Evolutionary conservation across 2,329 filamentous ascomycete genomes (phyloP), one percentile per base, ranked within the genome.

Genomic region (Phaeosphaeriaceae sp.): DNA sequence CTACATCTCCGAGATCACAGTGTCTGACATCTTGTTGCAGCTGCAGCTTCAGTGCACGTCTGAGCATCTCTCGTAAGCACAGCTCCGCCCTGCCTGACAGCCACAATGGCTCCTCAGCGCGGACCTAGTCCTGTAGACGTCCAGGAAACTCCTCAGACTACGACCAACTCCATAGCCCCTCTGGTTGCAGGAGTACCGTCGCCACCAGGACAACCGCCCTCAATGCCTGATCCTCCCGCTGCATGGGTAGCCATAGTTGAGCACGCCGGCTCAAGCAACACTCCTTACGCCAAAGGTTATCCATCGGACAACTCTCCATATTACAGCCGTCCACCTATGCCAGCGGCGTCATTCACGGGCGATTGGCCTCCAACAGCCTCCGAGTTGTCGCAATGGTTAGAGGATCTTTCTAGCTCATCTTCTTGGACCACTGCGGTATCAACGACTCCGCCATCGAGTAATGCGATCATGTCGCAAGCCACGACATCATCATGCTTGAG

Each of bases 41-140:
- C 48, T 49, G 15, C 60, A 43, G 35, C 52, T 49, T 30, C 47
- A 30, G 17, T 19, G 19, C 11, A 19, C 13, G 47, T 30, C 35
- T 40, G 15, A 44, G 44, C 44, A 52, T 59, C 60, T 64, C 56
- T 60, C 61, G 63, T 70, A 65, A 70, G 67, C 67, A 23, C 44
- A 54, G 50, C 54, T 55, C 49, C 55, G 50, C 49, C 55, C 55
- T 30, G 9, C 52, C 58, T 43, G 56, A 51, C 35, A 62, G 57
- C 55, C 59, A 43, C 60, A 57, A 70, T 70, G 67, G 59, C 66
- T 59, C 58, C 58, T 54, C 60, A 54, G 28, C 56, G 46, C 40
- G 55, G 49, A 47, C 35, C 15, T 40, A 17, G 35, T n/a, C 35
- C 35, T 35, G 30, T 35, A 40, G 35, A 40, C n/a, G 35, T 40